Percentiles rank a stretch among this genome's conserved stretches.
Evolutionary conservation across 2,329 filamentous ascomycete genomes (phyloP).

Genomic region (Onygenales sp.): DNA sequence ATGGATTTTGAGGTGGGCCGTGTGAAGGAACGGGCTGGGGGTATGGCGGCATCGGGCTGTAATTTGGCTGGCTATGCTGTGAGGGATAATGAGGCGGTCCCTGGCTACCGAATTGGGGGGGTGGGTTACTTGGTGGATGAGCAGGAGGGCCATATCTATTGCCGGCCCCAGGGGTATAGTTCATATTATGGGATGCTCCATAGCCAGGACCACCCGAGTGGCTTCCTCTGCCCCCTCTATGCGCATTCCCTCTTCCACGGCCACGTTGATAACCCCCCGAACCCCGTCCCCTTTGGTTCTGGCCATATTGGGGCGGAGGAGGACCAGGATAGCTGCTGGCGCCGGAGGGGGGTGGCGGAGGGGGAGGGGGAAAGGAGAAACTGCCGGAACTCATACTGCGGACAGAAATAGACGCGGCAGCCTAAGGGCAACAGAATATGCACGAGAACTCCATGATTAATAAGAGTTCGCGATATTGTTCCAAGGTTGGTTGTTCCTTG

Average conservation of each 20-base stretch:
- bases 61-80: constrained; percentile 3
- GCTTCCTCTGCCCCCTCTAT: constrained; percentile 21
- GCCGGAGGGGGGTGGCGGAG: constrained; percentile 30
- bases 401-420: neutral
- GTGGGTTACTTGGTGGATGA: constrained; percentile 5
- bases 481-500: neutral
- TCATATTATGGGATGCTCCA: constrained; percentile 15
- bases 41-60: neutral
- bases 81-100: constrained; percentile 8
- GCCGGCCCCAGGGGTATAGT: constrained; percentile 14
- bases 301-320: constrained; percentile 18
- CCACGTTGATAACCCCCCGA: constrained; percentile 5
- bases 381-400: constrained; percentile 30
- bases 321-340: constrained; percentile 10
- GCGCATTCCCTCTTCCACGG: constrained; percentile 21
- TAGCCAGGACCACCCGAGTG: constrained; percentile 16
- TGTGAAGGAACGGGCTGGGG: constrained; percentile 5
- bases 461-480: too few relatives aligned
- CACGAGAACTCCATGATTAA: neutral
- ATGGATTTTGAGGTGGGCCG: constrained; percentile 15
- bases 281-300: constrained; percentile 18
- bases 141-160: constrained; percentile 4
- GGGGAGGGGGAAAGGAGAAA: constrained; percentile 39
- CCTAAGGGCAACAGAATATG: neutral
- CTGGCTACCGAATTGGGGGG: constrained; percentile 9